phyloP scores from a whole-genome alignment of 805 yeast species.

The Priceomyces carsonii region DNA sequence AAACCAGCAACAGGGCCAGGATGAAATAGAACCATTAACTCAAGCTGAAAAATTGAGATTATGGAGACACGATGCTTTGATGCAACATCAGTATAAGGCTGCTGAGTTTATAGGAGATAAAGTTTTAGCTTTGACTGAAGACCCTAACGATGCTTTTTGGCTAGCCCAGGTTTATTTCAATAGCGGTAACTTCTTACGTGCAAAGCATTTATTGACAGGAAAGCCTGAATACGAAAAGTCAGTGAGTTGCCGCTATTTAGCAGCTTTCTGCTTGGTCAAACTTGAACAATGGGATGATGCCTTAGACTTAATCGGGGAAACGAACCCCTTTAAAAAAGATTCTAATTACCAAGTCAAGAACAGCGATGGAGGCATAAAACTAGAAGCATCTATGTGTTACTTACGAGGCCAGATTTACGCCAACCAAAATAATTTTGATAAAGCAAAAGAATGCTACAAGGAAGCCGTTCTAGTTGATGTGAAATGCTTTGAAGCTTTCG shows the following conservation, averaged over 20 bases:
- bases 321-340: conserved; percentile 64
- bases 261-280: conserved; percentile 71
- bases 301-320: conserved; percentile 77
- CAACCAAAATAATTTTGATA: conserved; percentile 78
- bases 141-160: conserved; percentile 95
- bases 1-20: conserved; percentile 5
- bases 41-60: conserved; percentile 83
- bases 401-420: conserved; percentile 82
- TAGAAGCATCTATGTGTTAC: conserved; percentile 85
- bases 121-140: conserved; percentile 77
- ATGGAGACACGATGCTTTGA: conserved; percentile 92
- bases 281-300: conserved; percentile 87
- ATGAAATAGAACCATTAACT: conserved; percentile 48
- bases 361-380: conserved; percentile 80
- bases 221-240: conserved; percentile 55
- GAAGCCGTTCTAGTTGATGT: conserved; percentile 88
- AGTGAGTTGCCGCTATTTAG: conserved; percentile 77
- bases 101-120: conserved; percentile 94
- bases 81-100: conserved; percentile 88
- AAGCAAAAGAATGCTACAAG: conserved; percentile 82
- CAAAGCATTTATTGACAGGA: conserved; percentile 65
- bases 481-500: conserved; percentile 90
- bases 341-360: conserved; percentile 42
- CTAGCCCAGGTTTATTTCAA: conserved; percentile 85
- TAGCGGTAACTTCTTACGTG: conserved; percentile 76